These are phyloP conservation scores for Naganishia antarctica DNA, from an alignment of 768 basidiomycete genomes.

Conservation along the genomic window DNA sequence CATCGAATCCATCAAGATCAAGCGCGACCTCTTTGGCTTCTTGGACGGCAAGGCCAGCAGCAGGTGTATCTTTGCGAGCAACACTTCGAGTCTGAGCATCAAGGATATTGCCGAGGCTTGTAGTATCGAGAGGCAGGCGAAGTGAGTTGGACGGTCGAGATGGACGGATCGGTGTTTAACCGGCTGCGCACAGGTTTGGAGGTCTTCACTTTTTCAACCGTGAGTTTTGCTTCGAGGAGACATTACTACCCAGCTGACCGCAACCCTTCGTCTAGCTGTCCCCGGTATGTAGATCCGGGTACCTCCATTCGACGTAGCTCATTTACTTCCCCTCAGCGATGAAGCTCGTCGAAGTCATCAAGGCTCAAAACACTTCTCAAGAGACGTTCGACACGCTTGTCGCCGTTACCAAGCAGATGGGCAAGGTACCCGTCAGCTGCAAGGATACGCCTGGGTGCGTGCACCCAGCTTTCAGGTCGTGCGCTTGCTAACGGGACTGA, in stretches of 20 bases:
- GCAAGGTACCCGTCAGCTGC: slow-evolving; percentile 51
- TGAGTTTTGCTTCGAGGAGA: slow-evolving; percentile 21
- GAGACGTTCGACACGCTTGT: slow-evolving; percentile 47
- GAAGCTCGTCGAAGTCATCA: slow-evolving; percentile 53
- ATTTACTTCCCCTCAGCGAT: slow-evolving; percentile 41
- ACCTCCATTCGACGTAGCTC: background rate
- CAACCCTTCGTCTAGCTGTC: slow-evolving; percentile 23
- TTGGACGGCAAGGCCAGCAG: slow-evolving; percentile 39
- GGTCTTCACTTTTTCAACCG: slow-evolving; percentile 54
- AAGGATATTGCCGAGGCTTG: slow-evolving; percentile 49
- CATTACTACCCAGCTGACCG: background rate
- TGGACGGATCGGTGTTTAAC: background rate
- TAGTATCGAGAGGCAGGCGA: slow-evolving; percentile 38
- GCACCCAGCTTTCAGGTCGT: background rate
- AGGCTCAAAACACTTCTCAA: slow-evolving; percentile 47
- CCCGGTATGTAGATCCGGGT: slow-evolving; percentile 26
- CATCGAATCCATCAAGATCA: slow-evolving; percentile 52
- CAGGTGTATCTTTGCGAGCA: slow-evolving; percentile 51
- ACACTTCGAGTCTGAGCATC: slow-evolving; percentile 51
- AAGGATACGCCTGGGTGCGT: slow-evolving; percentile 52
- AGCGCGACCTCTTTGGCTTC: slow-evolving; percentile 50
- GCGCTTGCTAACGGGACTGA: background rate
- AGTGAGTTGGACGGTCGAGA: slow-evolving; percentile 29
- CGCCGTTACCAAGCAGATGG: slow-evolving; percentile 49
- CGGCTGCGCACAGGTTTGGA: slow-evolving; percentile 45